These are phyloP conservation scores for Aphanocladium album DNA, from an alignment of 2,329 filamentous ascomycete genomes.

Conservation along the genomic window DNA sequence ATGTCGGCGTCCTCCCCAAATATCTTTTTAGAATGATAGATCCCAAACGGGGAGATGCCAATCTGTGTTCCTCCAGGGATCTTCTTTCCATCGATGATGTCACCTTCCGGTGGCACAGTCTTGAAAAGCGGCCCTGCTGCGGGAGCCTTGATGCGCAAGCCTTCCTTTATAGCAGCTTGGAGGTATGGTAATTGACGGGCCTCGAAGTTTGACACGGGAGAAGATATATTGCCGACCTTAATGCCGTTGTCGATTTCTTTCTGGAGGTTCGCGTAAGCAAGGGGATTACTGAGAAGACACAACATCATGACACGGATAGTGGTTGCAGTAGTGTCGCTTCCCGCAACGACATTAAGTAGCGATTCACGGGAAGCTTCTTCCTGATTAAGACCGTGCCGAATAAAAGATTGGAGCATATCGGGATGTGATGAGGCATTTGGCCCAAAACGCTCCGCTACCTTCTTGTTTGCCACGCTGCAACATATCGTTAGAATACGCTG, in stretches of 20 bases:
- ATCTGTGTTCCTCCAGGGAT: constrained; percentile 44
- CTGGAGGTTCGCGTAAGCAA: constrained; percentile 41
- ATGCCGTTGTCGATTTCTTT: constrained; percentile 40
- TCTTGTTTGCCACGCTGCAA: background rate
- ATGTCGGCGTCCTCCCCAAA: constrained; percentile 36
- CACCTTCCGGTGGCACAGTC: constrained; percentile 32
- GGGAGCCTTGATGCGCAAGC: constrained; percentile 41
- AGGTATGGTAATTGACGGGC: constrained; percentile 40
- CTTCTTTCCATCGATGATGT: constrained; percentile 32
- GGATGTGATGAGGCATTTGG: constrained; percentile 18
- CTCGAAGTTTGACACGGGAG: constrained; percentile 30
- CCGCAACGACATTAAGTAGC: constrained; percentile 25
- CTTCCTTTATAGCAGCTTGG: constrained; percentile 46
- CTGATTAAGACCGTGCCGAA: constrained; percentile 30
- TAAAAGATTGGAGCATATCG: constrained; percentile 40
- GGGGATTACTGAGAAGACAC: constrained; percentile 45
- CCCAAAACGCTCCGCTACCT: constrained; percentile 20
- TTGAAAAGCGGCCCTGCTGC: constrained; percentile 27
- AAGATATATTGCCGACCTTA: constrained; percentile 21
- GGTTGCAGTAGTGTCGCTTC: constrained; percentile 33
- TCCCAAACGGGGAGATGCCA: constrained; percentile 36
- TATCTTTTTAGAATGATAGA: constrained; percentile 32
- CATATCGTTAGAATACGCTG: too few species aligned
- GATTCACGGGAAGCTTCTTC: constrained; percentile 25
- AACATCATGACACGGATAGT: constrained; percentile 43